These are phyloP conservation scores for Cucurbita ficifolia DNA, from an alignment of 306 rosid genomes.

Conservation along the genomic window DNA sequence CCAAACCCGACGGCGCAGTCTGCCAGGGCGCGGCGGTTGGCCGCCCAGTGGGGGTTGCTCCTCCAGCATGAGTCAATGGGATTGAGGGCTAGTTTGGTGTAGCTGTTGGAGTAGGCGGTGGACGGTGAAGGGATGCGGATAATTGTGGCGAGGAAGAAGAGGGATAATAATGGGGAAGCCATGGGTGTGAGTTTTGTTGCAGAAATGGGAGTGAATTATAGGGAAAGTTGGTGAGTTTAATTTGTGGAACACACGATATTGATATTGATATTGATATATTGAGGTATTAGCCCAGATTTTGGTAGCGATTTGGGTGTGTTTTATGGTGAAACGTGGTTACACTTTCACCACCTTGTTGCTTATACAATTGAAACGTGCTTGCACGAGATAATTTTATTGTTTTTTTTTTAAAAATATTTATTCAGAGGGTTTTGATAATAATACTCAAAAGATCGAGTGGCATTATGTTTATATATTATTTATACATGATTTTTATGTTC, in stretches of 20 bases:
- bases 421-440: not conserved
- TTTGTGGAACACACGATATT: conserved; percentile 5
- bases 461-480: not conserved
- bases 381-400: not conserved
- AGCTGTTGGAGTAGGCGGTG: not conserved
- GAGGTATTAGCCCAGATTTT: not conserved
- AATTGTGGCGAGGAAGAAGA: not conserved
- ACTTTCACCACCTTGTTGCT: not conserved
- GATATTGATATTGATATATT: too few relatives aligned
- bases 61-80: conserved; percentile 69
- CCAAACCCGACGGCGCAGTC: conserved; percentile 64
- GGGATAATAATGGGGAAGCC: not conserved
- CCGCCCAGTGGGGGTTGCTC: conserved; percentile 38
- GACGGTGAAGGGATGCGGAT: not conserved
- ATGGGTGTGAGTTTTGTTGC: not conserved
- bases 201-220: not conserved
- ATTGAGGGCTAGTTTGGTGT: conserved; percentile 16
- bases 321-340: not conserved
- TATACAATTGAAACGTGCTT: not conserved
- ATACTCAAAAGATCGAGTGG: not conserved
- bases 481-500: not conserved
- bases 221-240: not conserved
- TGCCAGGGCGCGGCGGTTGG: conserved; percentile 43
- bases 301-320: not conserved
- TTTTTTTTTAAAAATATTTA: not conserved